These are phyloP conservation scores for Rhodosporidiobolus odoratus DNA, from an alignment of 768 basidiomycete species.

Conservation along the genomic window DNA sequence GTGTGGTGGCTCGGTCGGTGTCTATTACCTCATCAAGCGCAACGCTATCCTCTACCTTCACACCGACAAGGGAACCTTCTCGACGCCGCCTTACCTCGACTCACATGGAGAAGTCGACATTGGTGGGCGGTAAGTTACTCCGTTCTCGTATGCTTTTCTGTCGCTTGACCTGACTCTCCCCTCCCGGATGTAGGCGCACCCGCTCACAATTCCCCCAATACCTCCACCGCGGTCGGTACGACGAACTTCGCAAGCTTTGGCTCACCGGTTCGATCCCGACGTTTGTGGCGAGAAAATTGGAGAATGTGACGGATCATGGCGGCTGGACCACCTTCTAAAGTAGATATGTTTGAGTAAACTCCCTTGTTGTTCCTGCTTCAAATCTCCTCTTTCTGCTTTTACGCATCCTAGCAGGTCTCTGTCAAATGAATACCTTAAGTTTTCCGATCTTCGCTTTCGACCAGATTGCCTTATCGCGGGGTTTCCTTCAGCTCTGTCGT, in stretches of 20 bases:
- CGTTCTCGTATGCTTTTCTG: conserved; percentile 36
- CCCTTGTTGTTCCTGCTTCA: neutral
- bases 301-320: conserved; percentile 50
- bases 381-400: neutral
- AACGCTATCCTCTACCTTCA: conserved; percentile 86
- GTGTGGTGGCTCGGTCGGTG: conserved; percentile 79
- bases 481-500: neutral
- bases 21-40: conserved; percentile 87
- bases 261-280: conserved; percentile 83
- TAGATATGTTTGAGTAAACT: neutral
- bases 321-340: conserved; percentile 22
- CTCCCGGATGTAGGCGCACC: neutral
- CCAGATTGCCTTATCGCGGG: no score
- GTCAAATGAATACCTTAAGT: no score
- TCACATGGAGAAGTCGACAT: conserved; percentile 88
- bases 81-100: conserved; percentile 84
- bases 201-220: conserved; percentile 58
- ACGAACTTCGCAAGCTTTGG: conserved; percentile 88
- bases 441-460: no score
- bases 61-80: conserved; percentile 80
- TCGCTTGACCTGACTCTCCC: neutral
- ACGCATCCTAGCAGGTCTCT: neutral
- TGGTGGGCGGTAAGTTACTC: conserved; percentile 65
- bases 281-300: conserved; percentile 78
- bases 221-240: conserved; percentile 76